Percentiles rank a stretch among this genome's conserved stretches.
Conservation (phyloP, 768 basidiomycete species). For the Suillus subalutaceus region DNA sequence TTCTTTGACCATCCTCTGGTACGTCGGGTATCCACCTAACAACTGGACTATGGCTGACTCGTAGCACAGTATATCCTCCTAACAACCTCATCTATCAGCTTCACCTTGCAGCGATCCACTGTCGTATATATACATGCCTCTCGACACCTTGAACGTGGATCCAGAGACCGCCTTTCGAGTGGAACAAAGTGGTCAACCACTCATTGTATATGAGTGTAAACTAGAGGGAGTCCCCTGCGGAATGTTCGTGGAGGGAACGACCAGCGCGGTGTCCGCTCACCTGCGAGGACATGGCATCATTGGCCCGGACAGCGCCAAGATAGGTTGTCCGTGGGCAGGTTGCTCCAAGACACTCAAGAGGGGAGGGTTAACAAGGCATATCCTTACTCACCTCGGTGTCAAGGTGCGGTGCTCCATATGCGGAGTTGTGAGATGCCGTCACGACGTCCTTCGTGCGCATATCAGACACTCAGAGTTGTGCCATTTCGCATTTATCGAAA, state of each 20-base stretch:
- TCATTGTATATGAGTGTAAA: no score
- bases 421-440: not conserved
- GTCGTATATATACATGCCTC: no score
- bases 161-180: not conserved
- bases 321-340: constrained; percentile 1
- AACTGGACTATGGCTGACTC: no score
- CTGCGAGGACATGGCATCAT: constrained; percentile 10
- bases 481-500: not conserved
- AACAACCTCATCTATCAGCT: no score
- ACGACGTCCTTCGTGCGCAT: not conserved
- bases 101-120: no score
- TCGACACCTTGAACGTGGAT: not conserved
- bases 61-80: no score
- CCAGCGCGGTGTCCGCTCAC: constrained; percentile 8
- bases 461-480: not conserved
- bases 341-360: constrained; percentile 6
- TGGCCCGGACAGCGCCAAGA: not conserved
- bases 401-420: constrained; percentile 6
- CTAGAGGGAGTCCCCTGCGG: not conserved
- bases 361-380: constrained; percentile 9
- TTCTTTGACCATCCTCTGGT: no score
- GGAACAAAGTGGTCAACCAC: not conserved
- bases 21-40: no score
- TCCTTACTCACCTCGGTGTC: constrained; percentile 11
- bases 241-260: constrained; percentile 4